Conservation (phyloP, 345 rosid genomes). For the Gossypium australe region DNA sequence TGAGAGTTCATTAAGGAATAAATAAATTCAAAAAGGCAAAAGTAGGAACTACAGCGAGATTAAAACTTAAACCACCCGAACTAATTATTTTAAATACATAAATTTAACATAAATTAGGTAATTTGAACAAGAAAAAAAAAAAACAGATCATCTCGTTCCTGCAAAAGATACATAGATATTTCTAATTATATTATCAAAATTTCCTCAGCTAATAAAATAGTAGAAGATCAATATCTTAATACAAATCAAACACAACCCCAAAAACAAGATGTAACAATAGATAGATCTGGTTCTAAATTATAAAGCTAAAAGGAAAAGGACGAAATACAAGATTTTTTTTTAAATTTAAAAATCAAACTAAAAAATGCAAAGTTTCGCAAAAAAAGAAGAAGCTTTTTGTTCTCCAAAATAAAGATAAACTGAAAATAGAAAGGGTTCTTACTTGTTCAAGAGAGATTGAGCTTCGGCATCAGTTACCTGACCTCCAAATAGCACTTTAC, state of each 20-base stretch:
- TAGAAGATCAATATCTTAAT: neutral
- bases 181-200: neutral
- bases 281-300: slow-evolving; percentile 25
- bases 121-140: neutral
- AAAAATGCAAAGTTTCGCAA: neutral
- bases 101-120: neutral
- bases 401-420: neutral
- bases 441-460: slow-evolving; percentile 64
- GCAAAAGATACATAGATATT: neutral
- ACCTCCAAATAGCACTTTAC: slow-evolving; percentile 72
- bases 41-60: neutral
- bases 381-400: too few species aligned
- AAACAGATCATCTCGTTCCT: neutral
- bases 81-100: neutral
- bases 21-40: neutral
- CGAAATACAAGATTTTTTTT: neutral
- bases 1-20: neutral
- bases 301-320: neutral
- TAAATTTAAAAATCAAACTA: neutral
- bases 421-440: slow-evolving; percentile 23
- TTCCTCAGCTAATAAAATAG: neutral
- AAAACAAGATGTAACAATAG: slow-evolving; percentile 8
- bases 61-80: neutral
- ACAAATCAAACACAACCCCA: neutral
- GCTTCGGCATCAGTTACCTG: slow-evolving; percentile 78